Base-by-base conservation (phyloP, 2,329 filamentous ascomycete species). In the Claviceps sp. region DNA sequence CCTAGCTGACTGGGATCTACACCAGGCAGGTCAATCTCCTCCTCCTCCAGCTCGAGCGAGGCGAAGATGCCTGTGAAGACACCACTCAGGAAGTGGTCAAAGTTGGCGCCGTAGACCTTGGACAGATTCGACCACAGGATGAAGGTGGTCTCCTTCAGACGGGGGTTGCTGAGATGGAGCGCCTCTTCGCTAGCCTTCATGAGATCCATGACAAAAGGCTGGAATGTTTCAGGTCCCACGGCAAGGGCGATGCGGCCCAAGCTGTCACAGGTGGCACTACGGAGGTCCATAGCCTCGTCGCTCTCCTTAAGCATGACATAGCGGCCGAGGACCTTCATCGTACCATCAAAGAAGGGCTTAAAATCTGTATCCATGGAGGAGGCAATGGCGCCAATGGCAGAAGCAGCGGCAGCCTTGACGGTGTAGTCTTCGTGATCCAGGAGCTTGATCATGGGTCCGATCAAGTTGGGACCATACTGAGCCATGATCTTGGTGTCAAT, bases 111-210 rank as follows among this genome's bases (percentile, higher is more conserved):
- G 68, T 97, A 97, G 9, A 97, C 88, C 73, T 94, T 94, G 56
- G 91, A 86, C 64, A 98, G 82, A 42, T 87, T 88, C 58, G 88
- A 89, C 91, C 93, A 98, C 51, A 98, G 78, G 56, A 97, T 94
- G 71, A 95, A 98, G 66, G 88, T 95, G 55, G 89, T 96, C 74
- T 98, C 93, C 68, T 89, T 87, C 49, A 97, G 81, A 52, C 90
- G 81, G 43, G 90, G 86, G 71, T 96, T 90, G 60, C 88, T 90
- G 2, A 98, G 82, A 60, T 85, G 76, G 2, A 97, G 77, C 51
- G 86, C 90, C 68, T 96, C 90, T 69, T 96, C 90, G 58, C 88
- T 95, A 14, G 91, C 85, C 61, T 84, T 78, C 86, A 98, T 95
- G 53, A 97, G 76, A 43, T 88, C 88, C 63, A 86, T 77, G 38